Percentiles rank a stretch among this genome's conserved stretches.
Conservation (phyloP, 1,139 yeast species). For the Sugiyamaella pinicola region DNA sequence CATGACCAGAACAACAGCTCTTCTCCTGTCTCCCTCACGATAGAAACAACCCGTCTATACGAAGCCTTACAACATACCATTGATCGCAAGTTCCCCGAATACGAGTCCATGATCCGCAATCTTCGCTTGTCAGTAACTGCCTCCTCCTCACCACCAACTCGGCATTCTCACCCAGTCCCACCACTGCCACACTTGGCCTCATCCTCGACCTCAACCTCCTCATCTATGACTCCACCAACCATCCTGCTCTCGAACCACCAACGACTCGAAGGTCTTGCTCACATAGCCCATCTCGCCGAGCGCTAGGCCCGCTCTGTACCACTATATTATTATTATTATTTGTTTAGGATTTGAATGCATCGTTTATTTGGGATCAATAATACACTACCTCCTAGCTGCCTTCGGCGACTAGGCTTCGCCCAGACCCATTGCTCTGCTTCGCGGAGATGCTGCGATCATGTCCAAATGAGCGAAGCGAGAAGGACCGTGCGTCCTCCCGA, state of each 20-base stretch:
- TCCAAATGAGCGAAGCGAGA: too few relatives aligned
- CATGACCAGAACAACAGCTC: constrained; percentile 3
- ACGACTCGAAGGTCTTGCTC: constrained; percentile 34
- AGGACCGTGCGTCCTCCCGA: too few relatives aligned
- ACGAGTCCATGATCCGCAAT: constrained; percentile 23
- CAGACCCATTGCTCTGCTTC: not conserved
- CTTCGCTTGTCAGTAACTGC: constrained; percentile 1
- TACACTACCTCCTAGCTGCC: too few relatives aligned
- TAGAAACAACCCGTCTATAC: constrained; percentile 20
- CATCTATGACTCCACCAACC: constrained; percentile 7
- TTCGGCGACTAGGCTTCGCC: not conserved
- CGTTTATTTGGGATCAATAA: not conserved
- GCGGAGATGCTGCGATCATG: not conserved
- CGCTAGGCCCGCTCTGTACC: constrained; percentile 5
- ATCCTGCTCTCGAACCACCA: constrained; percentile 16
- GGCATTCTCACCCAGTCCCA: not conserved
- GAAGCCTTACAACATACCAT: constrained; percentile 29
- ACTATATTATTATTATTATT: constrained; percentile 7
- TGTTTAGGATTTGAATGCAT: constrained; percentile 3
- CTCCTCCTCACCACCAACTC: not conserved
- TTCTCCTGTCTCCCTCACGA: not conserved
- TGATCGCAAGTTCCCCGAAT: constrained; percentile 30
- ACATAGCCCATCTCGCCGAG: constrained; percentile 28
- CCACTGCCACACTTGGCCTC: constrained; percentile 6
- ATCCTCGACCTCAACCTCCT: not conserved